phyloP scores from a whole-genome alignment of 345 rosid species.

The Dipteronia dyeriana region DNA sequence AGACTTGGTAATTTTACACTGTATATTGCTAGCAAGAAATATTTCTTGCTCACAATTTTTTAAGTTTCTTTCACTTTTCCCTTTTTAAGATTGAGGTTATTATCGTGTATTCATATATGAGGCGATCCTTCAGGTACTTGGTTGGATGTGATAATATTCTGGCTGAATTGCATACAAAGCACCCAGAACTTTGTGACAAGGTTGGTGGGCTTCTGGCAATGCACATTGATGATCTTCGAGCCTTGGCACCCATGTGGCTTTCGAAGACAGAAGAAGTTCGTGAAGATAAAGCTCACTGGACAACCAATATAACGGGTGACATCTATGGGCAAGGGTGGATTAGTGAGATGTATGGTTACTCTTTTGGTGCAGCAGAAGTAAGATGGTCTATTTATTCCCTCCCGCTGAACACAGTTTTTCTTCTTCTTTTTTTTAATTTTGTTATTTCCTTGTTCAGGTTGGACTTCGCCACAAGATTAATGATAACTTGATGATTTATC shows the following conservation, averaged over 20 bases:
- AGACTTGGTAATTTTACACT: conserved; percentile 6
- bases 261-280: conserved; percentile 98
- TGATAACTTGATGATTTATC: conserved; percentile 92
- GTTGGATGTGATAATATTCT: conserved; percentile 90
- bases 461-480: conserved; percentile 92
- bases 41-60: neutral
- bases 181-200: conserved; percentile 89
- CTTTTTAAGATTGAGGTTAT: neutral
- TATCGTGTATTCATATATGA: conserved; percentile 2
- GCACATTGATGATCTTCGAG: conserved; percentile 94
- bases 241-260: conserved; percentile 93
- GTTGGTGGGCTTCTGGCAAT: conserved; percentile 98
- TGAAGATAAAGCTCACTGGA: conserved; percentile 89
- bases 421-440: conserved; percentile 1
- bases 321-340: conserved; percentile 95
- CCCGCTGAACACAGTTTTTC: neutral
- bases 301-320: conserved; percentile 96
- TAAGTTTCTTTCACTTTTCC: neutral
- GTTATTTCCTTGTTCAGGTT: conserved; percentile 51
- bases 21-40: conserved; percentile 6
- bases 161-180: conserved; percentile 76
- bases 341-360: conserved; percentile 99
- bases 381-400: conserved; percentile 25
- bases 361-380: conserved; percentile 99
- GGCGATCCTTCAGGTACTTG: conserved; percentile 62